phyloP scores from a whole-genome alignment of 1,284 basidiomycete genomes.

The Thelephora terrestris region DNA sequence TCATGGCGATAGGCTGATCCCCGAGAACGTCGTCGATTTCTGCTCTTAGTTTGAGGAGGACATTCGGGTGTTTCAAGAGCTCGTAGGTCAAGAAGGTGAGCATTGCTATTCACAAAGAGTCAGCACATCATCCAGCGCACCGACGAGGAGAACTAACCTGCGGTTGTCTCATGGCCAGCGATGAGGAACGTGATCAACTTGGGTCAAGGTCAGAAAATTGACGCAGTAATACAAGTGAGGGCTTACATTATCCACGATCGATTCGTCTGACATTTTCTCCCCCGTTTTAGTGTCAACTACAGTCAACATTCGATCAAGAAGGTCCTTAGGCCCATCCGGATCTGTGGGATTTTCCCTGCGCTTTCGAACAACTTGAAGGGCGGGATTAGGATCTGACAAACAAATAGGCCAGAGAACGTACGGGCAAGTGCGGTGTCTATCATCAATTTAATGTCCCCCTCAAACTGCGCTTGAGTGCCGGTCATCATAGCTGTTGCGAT shows the following conservation, averaged over 20 bases:
- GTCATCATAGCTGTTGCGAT: constrained; percentile 28
- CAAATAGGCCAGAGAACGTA: constrained; percentile 16
- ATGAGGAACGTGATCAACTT: constrained; percentile 47
- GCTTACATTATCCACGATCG: constrained; percentile 34
- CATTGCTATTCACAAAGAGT: constrained; percentile 17
- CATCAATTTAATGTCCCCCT: constrained; percentile 31
- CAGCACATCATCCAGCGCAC: neutral
- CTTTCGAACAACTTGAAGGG: constrained; percentile 29
- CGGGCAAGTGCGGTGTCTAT: constrained; percentile 28
- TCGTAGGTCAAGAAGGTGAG: constrained; percentile 33
- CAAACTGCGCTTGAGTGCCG: constrained; percentile 28
- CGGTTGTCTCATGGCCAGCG: constrained; percentile 43
- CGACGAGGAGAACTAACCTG: constrained; percentile 16
- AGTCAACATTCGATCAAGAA: constrained; percentile 38
- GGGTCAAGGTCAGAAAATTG: too few relatives aligned
- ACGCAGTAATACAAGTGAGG: neutral
- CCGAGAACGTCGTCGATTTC: constrained; percentile 37
- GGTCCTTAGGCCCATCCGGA: constrained; percentile 25
- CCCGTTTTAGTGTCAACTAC: constrained; percentile 38
- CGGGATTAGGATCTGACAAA: constrained; percentile 2
- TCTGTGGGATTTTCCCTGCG: constrained; percentile 28
- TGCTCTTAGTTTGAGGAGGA: constrained; percentile 32
- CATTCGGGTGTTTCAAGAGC: constrained; percentile 34
- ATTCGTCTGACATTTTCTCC: constrained; percentile 31
- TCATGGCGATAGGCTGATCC: constrained; percentile 24